Evolutionary conservation across 208 protist genomes (phyloP).

Genomic region (Novymonas esmeraldas): DNA sequence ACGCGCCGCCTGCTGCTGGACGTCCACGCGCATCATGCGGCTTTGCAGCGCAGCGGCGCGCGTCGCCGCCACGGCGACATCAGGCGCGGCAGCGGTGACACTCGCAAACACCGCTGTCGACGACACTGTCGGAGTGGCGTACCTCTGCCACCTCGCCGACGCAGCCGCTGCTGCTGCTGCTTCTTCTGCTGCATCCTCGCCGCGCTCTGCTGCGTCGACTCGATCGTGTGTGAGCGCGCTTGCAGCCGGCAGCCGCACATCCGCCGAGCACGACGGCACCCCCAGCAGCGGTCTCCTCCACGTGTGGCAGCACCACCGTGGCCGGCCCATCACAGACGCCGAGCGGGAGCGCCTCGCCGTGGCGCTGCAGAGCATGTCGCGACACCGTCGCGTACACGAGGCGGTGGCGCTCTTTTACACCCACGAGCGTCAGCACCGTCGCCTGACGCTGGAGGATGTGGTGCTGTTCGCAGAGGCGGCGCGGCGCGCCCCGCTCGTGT

Average conservation of each 20-base stretch:
- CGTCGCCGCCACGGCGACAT: background rate
- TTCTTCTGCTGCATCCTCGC: too few species aligned
- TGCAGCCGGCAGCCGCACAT: background rate
- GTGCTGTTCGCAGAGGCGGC: slow-evolving; percentile 56
- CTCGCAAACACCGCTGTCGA: too few species aligned
- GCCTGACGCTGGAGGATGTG: slow-evolving; percentile 39
- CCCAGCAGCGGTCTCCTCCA: background rate
- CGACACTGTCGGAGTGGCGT: background rate
- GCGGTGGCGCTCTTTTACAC: slow-evolving; percentile 49
- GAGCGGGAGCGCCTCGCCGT: slow-evolving; percentile 46
- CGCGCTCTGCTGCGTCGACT: too few species aligned
- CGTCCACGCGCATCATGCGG: background rate
- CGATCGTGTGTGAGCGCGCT: too few species aligned
- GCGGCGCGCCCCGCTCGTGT: slow-evolving; percentile 35
- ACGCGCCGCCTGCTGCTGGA: background rate
- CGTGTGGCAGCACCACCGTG: slow-evolving; percentile 13
- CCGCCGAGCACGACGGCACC: background rate
- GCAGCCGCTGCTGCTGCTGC: background rate
- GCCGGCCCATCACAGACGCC: slow-evolving; percentile 29
- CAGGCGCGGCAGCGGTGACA: too few species aligned
- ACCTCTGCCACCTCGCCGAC: slow-evolving; percentile 20
- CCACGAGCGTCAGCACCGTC: slow-evolving; percentile 30
- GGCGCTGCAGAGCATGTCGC: slow-evolving; percentile 30
- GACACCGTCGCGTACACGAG: slow-evolving; percentile 21
- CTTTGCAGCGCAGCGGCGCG: slow-evolving; percentile 6